These are phyloP conservation scores for Gracilariopsis chorda DNA, from an alignment of 23 red algal genomes.

Conservation along the genomic window DNA sequence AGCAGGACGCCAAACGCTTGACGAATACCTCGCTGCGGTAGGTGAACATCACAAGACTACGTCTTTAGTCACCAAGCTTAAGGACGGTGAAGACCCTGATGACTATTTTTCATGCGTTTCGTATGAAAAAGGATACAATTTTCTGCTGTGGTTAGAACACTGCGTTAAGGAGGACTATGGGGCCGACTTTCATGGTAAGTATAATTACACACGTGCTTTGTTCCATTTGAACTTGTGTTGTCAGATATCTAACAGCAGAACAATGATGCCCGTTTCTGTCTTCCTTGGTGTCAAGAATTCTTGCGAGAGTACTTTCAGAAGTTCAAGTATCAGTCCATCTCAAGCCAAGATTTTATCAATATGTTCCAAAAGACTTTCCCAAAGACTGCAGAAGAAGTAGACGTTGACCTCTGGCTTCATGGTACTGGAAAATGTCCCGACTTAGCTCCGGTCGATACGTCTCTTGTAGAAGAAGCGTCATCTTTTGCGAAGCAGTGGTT, in stretches of 20 bases:
- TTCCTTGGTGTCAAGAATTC: not conserved
- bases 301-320: constrained; percentile 45
- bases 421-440: constrained; percentile 52
- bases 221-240: too few relatives aligned
- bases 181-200: constrained; percentile 36
- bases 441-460: constrained; percentile 47
- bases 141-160: constrained; percentile 55
- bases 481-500: constrained; percentile 23
- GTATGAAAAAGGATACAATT: constrained; percentile 77
- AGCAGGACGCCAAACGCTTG: constrained; percentile 21
- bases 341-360: constrained; percentile 19
- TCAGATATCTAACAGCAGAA: too few relatives aligned
- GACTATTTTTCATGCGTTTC: constrained; percentile 59
- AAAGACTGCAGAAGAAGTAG: constrained; percentile 26
- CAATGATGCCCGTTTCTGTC: not conserved
- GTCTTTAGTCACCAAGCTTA: constrained; percentile 52
- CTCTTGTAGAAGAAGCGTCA: constrained; percentile 42
- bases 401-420: constrained; percentile 55
- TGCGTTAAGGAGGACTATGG: constrained; percentile 24
- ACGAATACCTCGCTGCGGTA: constrained; percentile 29
- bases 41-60: constrained; percentile 59
- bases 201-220: not conserved
- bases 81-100: constrained; percentile 63
- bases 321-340: constrained; percentile 49
- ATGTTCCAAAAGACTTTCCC: constrained; percentile 43